phyloP scores from a whole-genome alignment of 2,329 filamentous ascomycete genomes.

The Verticillium dahliae region DNA sequence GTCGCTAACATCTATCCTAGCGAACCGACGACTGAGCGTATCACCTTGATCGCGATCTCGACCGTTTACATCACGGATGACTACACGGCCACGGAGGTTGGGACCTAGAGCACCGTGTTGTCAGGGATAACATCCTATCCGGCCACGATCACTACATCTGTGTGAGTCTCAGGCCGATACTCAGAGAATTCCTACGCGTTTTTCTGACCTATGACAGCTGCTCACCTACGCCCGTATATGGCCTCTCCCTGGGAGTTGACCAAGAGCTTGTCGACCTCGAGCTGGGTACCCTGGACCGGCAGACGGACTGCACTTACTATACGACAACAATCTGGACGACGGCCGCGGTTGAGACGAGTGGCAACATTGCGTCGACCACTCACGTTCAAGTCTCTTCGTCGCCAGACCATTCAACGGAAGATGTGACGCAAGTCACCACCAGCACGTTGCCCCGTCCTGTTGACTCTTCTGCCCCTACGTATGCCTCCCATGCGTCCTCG shows the following conservation, averaged over 20 bases:
- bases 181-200: not conserved
- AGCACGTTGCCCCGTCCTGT: not conserved
- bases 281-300: not conserved
- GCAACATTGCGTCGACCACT: not conserved
- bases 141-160: conserved; percentile 9
- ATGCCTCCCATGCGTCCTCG: not conserved
- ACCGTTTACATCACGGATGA: not conserved
- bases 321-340: conserved; percentile 12
- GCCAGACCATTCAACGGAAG: too few species aligned
- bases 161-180: not conserved
- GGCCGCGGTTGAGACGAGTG: not conserved
- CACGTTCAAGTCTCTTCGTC: too few species aligned
- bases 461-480: conserved; percentile 1
- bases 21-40: not conserved
- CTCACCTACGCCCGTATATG: not conserved
- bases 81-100: not conserved
- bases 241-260: not conserved
- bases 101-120: not conserved
- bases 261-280: not conserved
- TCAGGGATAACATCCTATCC: conserved; percentile 9
- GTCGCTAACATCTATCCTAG: not conserved
- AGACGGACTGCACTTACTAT: conserved; percentile 10
- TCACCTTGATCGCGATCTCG: not conserved
- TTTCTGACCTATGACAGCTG: not conserved
- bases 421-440: too few species aligned